Conservation (phyloP, 2,329 filamentous ascomycete genomes). For the Botrytis galanthina region DNA sequence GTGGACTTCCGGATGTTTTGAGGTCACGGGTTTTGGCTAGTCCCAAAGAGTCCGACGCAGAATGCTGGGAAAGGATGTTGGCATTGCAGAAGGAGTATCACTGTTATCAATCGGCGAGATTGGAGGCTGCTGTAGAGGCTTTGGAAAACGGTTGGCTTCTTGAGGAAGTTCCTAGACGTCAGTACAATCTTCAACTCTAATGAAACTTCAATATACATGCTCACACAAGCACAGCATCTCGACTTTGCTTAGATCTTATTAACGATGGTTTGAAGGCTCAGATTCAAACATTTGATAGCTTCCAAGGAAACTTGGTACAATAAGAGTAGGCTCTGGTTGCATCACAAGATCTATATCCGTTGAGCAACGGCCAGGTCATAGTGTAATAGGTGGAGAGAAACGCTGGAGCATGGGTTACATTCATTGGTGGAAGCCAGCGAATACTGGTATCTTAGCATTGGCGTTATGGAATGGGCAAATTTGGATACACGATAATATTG, state of each 20-base stretch:
- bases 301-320: neutral
- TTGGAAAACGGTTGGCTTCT: constrained; percentile 31
- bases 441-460: constrained; percentile 7
- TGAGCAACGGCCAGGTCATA: neutral
- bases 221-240: constrained; percentile 30
- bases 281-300: constrained; percentile 23
- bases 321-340: neutral
- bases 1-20: constrained; percentile 16
- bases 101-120: constrained; percentile 37
- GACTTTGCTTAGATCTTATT: constrained; percentile 36
- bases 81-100: constrained; percentile 35
- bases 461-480: constrained; percentile 4
- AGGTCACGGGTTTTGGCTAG: constrained; percentile 19
- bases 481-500: neutral
- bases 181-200: constrained; percentile 20
- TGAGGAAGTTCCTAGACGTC: constrained; percentile 33
- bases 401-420: neutral
- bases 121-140: constrained; percentile 37
- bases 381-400: neutral
- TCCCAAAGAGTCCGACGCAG: constrained; percentile 26
- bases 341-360: neutral
- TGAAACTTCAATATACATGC: neutral
- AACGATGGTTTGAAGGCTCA: constrained; percentile 35
- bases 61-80: constrained; percentile 37
- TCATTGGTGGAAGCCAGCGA: neutral